phyloP scores from a whole-genome alignment of 2,329 filamentous ascomycete genomes.

The Xylariales sp. region DNA sequence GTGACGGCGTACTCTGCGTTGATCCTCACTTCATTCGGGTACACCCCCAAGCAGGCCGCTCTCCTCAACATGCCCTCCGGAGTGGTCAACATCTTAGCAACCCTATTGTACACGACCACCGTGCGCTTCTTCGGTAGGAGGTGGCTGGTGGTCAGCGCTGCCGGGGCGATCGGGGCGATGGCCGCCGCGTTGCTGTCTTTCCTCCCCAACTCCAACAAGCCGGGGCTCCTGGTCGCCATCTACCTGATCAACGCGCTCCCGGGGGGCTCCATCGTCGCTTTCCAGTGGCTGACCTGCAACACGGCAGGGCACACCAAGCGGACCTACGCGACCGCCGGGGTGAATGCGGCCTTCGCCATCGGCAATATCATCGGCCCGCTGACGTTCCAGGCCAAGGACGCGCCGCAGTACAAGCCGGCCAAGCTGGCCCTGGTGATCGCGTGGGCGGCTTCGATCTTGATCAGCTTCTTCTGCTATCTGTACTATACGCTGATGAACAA shows the following conservation, averaged over 20 bases:
- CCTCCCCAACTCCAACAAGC: not conserved
- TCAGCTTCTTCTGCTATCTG: not conserved
- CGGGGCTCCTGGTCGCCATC: not conserved
- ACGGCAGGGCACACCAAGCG: slow-evolving; percentile 31
- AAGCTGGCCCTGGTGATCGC: slow-evolving; percentile 3
- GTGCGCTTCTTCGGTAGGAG: not conserved
- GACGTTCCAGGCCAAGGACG: slow-evolving; percentile 1
- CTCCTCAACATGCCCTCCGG: slow-evolving; percentile 3
- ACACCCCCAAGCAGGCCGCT: slow-evolving; percentile 2
- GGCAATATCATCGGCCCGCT: slow-evolving; percentile 2
- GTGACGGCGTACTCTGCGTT: slow-evolving; percentile 2
- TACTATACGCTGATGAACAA: slow-evolving; percentile 3
- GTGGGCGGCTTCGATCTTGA: not conserved
- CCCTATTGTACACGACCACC: not conserved
- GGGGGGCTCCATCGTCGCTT: slow-evolving; percentile 2
- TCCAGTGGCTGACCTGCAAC: slow-evolving; percentile 15
- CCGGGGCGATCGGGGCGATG: not conserved
- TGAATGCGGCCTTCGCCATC: slow-evolving; percentile 4
- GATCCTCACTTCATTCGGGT: slow-evolving; percentile 1
- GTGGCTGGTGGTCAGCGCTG: slow-evolving; percentile 1
- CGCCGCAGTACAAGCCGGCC: slow-evolving; percentile 1
- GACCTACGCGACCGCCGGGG: slow-evolving; percentile 1
- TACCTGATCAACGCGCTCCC: slow-evolving; percentile 4
- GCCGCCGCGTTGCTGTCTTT: not conserved
- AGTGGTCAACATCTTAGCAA: not conserved